Evolutionary conservation across 2,329 filamentous ascomycete species (phyloP), one percentile per base, ranked within the genome.

Genomic region (Tolypocladium ophioglossoides): DNA sequence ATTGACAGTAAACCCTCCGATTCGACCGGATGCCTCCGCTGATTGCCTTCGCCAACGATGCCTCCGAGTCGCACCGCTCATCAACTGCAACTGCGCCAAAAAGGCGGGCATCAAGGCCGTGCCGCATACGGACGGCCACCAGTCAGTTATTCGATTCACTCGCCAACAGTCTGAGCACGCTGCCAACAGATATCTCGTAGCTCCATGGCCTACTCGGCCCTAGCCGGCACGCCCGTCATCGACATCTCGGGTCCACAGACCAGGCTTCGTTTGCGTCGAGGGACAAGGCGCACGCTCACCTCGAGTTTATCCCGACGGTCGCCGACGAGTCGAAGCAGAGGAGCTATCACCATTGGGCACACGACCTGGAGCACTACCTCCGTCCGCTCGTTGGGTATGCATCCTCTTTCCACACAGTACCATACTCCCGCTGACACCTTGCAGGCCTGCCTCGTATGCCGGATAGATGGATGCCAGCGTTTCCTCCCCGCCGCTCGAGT

Each of bases 221-320:
- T n/a, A n/a, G n/a, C n/a, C n/a, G n/a, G n/a, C n/a, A n/a, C n/a
- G n/a, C n/a, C n/a, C n/a, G n/a, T n/a, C n/a, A n/a, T n/a, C n/a
- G n/a, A 51, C 50, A 32, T 51, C 12, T 37, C 34, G 53, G 55
- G 14, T 20, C 41, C n/a, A 10, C 37, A 7, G 41, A 50, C 32
- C 16, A 53, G 32, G 39, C 57, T 9, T 55, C 56, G 4, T 59
- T 61, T 50, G 54, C 59, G 18, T 59, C 56, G 57, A 51, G 55
- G 20, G 53, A 57, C 16, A 22, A 56, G 44, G 59, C 57, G 14
- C 54, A 52, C 37, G 56, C 54, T 2, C 57, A 58, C 48, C 48
- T 60, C 14, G 51, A 60, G 54, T 57, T 60, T 24, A 53, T 55
- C 32, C 37, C 55, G 11, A 50, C 46, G 6, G 55, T n/a, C n/a